Evolutionary conservation across 257 asterid species (phyloP).

Genomic region (Sherardia arvensis): DNA sequence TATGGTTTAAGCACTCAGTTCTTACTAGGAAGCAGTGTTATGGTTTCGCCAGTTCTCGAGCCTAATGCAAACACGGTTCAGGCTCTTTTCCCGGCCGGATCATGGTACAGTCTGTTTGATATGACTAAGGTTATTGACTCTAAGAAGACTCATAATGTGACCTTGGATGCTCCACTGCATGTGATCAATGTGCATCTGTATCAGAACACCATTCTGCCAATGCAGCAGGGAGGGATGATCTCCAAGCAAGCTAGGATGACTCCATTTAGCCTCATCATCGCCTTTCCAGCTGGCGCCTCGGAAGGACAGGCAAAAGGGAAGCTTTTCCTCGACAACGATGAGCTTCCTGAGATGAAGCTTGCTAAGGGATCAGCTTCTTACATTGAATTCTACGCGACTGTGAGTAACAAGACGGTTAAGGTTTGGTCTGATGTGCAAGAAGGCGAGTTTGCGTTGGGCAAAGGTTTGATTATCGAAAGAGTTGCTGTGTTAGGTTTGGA

Average conservation of each 20-base stretch:
- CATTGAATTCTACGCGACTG: constrained; percentile 56
- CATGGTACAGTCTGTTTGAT: constrained; percentile 76
- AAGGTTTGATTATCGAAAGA: constrained; percentile 74
- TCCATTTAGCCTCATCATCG: constrained; percentile 60
- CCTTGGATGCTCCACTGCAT: constrained; percentile 65
- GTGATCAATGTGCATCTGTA: constrained; percentile 71
- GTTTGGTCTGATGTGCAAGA: constrained; percentile 77
- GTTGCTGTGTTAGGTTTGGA: constrained; percentile 58
- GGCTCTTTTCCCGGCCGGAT: constrained; percentile 63
- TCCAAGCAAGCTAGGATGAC: constrained; percentile 73
- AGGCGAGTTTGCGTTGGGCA: constrained; percentile 49
- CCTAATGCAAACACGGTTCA: constrained; percentile 37
- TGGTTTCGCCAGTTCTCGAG: constrained; percentile 86
- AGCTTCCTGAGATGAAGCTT: constrained; percentile 72
- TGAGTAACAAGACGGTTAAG: constrained; percentile 37
- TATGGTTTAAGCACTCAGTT: constrained; percentile 81
- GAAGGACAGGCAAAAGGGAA: constrained; percentile 56
- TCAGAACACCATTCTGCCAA: constrained; percentile 65
- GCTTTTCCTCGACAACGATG: constrained; percentile 76
- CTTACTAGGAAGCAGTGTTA: constrained; percentile 61
- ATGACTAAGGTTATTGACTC: constrained; percentile 49
- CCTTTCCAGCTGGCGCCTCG: constrained; percentile 54
- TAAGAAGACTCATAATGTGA: constrained; percentile 24
- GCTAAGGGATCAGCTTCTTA: constrained; percentile 54
- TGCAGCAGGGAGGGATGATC: constrained; percentile 84